These are phyloP conservation scores for Withania somnifera DNA, from an alignment of 305 asterid species.

Conservation along the genomic window DNA sequence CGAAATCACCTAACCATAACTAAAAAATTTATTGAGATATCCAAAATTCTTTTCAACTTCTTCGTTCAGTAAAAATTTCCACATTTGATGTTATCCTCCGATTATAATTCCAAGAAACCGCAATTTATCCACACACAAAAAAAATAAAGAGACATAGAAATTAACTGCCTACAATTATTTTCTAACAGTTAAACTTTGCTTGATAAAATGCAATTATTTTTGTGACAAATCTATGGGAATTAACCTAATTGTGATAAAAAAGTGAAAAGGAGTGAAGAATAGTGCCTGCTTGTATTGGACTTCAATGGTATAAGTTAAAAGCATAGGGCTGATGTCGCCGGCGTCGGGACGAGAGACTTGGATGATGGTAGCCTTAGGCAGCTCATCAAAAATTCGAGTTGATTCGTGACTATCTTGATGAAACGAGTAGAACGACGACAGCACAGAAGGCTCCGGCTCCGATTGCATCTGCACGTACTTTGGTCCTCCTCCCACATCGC, in stretches of 20 bases:
- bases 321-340: constrained; percentile 81
- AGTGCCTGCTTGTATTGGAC: constrained; percentile 67
- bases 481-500: constrained; percentile 19
- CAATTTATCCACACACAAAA: not conserved
- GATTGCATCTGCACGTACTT: constrained; percentile 47
- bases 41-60: not conserved
- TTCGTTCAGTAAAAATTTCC: not conserved
- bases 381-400: constrained; percentile 70
- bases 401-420: constrained; percentile 36
- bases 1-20: not conserved
- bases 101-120: not conserved
- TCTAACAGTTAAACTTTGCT: not conserved
- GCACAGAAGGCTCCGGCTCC: constrained; percentile 42
- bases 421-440: constrained; percentile 43
- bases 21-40: not conserved
- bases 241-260: not conserved
- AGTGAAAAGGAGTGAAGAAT: not conserved
- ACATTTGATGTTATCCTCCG: not conserved
- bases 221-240: not conserved
- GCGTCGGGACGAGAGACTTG: constrained; percentile 93
- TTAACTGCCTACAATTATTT: not conserved
- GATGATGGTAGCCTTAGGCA: constrained; percentile 72
- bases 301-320: constrained; percentile 78
- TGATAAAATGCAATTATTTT: not conserved
- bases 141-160: not conserved